Conservation (phyloP, 306 rosid genomes). For the Lathyrus oleraceus region DNA sequence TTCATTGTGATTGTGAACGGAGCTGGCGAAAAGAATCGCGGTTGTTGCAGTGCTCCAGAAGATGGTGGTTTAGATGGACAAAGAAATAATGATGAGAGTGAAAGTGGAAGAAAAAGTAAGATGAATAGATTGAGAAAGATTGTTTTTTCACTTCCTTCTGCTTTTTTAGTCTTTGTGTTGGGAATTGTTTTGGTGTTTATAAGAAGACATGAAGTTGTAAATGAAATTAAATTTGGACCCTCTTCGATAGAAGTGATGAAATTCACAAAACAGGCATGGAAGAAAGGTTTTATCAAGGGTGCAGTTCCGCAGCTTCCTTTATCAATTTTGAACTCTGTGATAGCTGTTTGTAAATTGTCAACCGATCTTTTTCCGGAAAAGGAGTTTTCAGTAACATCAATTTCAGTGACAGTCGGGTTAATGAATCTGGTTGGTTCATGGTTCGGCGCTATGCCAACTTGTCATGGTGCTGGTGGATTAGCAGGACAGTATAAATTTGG, state of each 20-base stretch:
- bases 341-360: constrained; percentile 40
- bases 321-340: constrained; percentile 34
- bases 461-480: constrained; percentile 41
- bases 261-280: constrained; percentile 34
- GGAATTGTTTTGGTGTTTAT: constrained; percentile 35
- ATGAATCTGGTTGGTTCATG: constrained; percentile 39
- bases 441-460: constrained; percentile 40
- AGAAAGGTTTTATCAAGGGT: constrained; percentile 35
- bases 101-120: constrained; percentile 3
- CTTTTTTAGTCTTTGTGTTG: constrained; percentile 34
- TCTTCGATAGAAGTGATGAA: constrained; percentile 31
- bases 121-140: constrained; percentile 20
- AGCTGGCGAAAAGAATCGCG: constrained; percentile 30
- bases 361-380: constrained; percentile 35
- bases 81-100: background rate
- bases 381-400: constrained; percentile 34
- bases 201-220: constrained; percentile 29
- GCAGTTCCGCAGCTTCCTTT: constrained; percentile 38
- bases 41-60: constrained; percentile 21
- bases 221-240: constrained; percentile 37
- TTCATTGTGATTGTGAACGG: constrained; percentile 39
- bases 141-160: constrained; percentile 42
- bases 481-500: constrained; percentile 42
- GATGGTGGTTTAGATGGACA: background rate
- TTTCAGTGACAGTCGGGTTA: constrained; percentile 41